A percentile compares a stretch with the other conserved stretches of the same genome.
These are phyloP conservation scores for Suillus weaverae DNA, from an alignment of 768 basidiomycete species.

Conservation along the genomic window DNA sequence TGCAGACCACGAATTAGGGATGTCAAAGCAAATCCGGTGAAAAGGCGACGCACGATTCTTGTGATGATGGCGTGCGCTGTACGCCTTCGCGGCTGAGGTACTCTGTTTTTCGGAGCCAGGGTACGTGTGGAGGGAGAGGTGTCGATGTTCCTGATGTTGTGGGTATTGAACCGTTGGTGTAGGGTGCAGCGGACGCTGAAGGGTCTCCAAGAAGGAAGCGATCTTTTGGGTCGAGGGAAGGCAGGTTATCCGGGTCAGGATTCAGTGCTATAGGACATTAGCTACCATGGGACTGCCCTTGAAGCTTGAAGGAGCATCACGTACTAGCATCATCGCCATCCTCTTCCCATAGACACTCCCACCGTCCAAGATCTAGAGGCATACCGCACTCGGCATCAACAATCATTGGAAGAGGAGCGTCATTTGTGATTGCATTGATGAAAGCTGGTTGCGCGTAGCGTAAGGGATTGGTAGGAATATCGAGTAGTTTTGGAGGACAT, in stretches of 20 bases:
- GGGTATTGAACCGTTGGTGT: slow-evolving; percentile 38
- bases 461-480: slow-evolving; percentile 86
- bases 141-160: slow-evolving; percentile 42
- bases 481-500: slow-evolving; percentile 93
- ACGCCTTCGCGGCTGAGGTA: slow-evolving; percentile 72
- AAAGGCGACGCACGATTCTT: slow-evolving; percentile 54
- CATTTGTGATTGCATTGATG: slow-evolving; percentile 75
- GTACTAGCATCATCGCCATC: slow-evolving; percentile 67
- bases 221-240: slow-evolving; percentile 71
- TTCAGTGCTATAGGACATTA: slow-evolving; percentile 48
- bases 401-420: slow-evolving; percentile 89
- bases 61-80: slow-evolving; percentile 39
- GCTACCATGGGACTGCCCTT: background rate
- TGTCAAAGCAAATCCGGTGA: background rate
- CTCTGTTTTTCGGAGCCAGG: slow-evolving; percentile 92
- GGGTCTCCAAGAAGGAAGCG: slow-evolving; percentile 74
- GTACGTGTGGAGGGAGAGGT: slow-evolving; percentile 61
- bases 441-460: slow-evolving; percentile 89
- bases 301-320: slow-evolving; percentile 20
- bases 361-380: slow-evolving; percentile 86
- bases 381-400: slow-evolving; percentile 96
- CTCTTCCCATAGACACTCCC: slow-evolving; percentile 83
- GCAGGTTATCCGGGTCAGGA: slow-evolving; percentile 60
- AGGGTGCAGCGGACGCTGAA: slow-evolving; percentile 43
- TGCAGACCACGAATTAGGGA: slow-evolving; percentile 21